Base-by-base conservation (phyloP, 495 filamentous ascomycete species). In the Neurospora terricola region DNA sequence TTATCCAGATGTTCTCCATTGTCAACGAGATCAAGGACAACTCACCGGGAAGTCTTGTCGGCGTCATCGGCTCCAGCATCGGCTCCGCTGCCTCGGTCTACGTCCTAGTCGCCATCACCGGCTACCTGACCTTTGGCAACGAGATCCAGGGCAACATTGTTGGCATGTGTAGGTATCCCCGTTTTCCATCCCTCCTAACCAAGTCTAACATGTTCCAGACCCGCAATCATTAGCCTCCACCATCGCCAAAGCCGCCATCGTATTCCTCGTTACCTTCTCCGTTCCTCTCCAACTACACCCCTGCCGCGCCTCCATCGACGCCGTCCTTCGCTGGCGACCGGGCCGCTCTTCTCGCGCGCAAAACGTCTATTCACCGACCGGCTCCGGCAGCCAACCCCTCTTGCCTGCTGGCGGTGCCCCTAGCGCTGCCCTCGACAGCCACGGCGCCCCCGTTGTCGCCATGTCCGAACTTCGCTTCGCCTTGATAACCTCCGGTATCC, bases 201-300 rank as follows among this genome's bases (percentile, higher is more conserved):
- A 70, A 78, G 68, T 71, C 74, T 76, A 30, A 73, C 45, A 70
- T 72, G 27, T 21, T 69, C 11, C 73, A 89, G 87, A 98, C 78
- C 84, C 90, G 4, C 88, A 93, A 3, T 93, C 93, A 0, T 82
- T 94, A 54, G 88, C 89, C 38, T 94, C 95, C 8, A 98, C 94
- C 6, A 95, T 99, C 74, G 96, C 92, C 70, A 92, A 94, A 75
- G 93, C 93, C 9, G 96, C 96, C 69, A 99, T 99, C 77, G 96
- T 99, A 73, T 87, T 98, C 77, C 90, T 99, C 10, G 96, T 99
- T 73, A 94, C 97, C 86, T 98, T 98, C 82, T 97, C 93, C 34
- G 96, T 98, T 74, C 96, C 96, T 8, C 87, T 99, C 4, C 96
- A 99, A 83, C 89, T 96, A 62, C 96, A 99, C 82, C 96, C 96